Evolutionary conservation across 306 rosid genomes (phyloP), one percentile per base, ranked within the genome.

Genomic region (Dalbergia cochinchinensis): DNA sequence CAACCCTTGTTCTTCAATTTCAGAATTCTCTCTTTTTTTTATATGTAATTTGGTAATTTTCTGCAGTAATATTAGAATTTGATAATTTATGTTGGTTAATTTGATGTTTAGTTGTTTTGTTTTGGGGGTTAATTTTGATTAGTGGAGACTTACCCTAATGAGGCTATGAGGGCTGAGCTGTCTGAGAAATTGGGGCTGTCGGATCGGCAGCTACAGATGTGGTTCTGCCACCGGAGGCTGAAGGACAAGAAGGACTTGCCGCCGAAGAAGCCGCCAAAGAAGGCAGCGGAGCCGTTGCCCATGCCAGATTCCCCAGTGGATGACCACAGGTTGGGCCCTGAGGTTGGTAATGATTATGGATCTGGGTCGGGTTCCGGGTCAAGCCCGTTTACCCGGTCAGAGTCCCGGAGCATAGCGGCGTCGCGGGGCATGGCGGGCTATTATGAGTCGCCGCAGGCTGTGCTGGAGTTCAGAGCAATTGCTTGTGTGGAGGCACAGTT

Each of bases 141-240:
- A 95, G 99, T 86, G 98, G 99, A 95, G 73, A 89, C 88, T 15
- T 95, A 93, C 77, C 98, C 99, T 20, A 78, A 93, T 69, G 99
- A 95, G 88, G 71, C 92, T 68, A 82, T 76, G 82, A 86, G 99
- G 87, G 88, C 67, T 0, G 97, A 95, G 57, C 84, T 95, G 19
- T 95, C 97, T 11, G 91, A 90, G 81, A 95, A 91, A 69, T 86
- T 95, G 67, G 98, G 97, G 67, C 91, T 95, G 78, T 76, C 98
- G 13, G 98, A 93, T 91, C 98, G 99, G 87, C 99, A 95, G 84
- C 84, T 95, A 83, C 99, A 95, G 99, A 93, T 95, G 99, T 95
- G 98, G 99, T 95, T 95, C 74, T 95, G 99, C 69, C 99, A 95
- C 64, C 74, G 99, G 81, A 88, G 99, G 87, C 79, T 95, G 88